These are phyloP conservation scores for Brettanomyces sp. DNA, from an alignment of 805 yeast genomes.

Conservation along the genomic window DNA sequence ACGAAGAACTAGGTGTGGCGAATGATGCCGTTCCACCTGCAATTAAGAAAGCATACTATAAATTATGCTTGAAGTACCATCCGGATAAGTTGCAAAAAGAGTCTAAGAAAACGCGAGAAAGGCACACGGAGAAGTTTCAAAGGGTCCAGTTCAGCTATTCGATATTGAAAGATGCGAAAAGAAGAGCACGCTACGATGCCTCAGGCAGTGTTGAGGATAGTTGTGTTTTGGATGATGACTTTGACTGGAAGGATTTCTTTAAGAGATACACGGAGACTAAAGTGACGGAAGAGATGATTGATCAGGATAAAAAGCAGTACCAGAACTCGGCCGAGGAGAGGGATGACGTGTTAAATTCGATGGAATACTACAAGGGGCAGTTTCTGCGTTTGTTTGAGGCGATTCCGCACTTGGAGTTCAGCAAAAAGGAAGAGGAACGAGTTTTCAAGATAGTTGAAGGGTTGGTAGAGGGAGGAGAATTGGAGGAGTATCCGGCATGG, in stretches of 20 bases:
- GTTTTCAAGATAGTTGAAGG: constrained; percentile 42
- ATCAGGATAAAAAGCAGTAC: constrained; percentile 56
- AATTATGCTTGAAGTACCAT: constrained; percentile 52
- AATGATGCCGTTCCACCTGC: constrained; percentile 36
- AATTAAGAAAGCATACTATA: constrained; percentile 61
- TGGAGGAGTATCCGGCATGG: constrained; percentile 23
- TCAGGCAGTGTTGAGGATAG: constrained; percentile 54
- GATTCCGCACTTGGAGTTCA: constrained; percentile 67
- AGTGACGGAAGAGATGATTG: constrained; percentile 57
- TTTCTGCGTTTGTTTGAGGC: constrained; percentile 60
- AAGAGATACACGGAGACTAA: constrained; percentile 28
- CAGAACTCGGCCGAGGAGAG: constrained; percentile 53
- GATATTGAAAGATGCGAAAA: constrained; percentile 48
- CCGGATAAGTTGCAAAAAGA: constrained; percentile 49
- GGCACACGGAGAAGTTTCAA: constrained; percentile 40
- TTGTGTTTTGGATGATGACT: constrained; percentile 26
- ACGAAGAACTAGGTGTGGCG: constrained; percentile 38
- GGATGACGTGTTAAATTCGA: constrained; percentile 52
- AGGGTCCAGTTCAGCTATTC: constrained; percentile 68
- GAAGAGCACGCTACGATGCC: constrained; percentile 52
- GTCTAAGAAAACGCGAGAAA: constrained; percentile 21
- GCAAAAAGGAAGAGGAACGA: constrained; percentile 51
- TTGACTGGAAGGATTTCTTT: constrained; percentile 55
- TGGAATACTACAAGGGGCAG: constrained; percentile 56
- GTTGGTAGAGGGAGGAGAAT: constrained; percentile 27